A percentile compares a stretch with the other conserved stretches of the same genome.
These are phyloP conservation scores for Pseudofabraea citricarpa DNA, from an alignment of 2,329 filamentous ascomycete species.

Conservation along the genomic window DNA sequence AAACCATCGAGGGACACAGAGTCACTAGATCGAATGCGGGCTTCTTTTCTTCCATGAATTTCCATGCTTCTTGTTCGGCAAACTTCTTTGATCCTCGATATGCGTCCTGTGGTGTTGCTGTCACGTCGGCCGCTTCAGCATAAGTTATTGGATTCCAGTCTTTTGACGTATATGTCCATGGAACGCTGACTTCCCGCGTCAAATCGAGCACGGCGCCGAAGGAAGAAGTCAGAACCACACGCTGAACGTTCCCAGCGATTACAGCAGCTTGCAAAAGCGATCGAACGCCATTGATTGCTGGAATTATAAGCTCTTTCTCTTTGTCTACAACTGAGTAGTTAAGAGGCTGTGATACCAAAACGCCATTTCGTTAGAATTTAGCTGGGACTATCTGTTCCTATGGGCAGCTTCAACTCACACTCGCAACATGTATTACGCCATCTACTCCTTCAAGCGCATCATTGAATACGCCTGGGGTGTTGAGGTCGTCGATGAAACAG, in stretches of 20 bases:
- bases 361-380: slow-evolving; percentile 10
- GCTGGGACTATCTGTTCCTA: neutral
- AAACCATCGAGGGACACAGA: slow-evolving; percentile 55
- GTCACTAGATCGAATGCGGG: slow-evolving; percentile 54
- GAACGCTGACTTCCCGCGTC: slow-evolving; percentile 36
- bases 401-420: slow-evolving; percentile 20
- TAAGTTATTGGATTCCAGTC: slow-evolving; percentile 50
- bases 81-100: slow-evolving; percentile 49
- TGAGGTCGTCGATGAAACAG: slow-evolving; percentile 27
- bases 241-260: slow-evolving; percentile 20
- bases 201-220: slow-evolving; percentile 54
- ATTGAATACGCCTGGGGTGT: slow-evolving; percentile 27
- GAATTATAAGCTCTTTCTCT: slow-evolving; percentile 25
- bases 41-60: slow-evolving; percentile 45
- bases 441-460: slow-evolving; percentile 53
- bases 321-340: slow-evolving; percentile 24
- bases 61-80: slow-evolving; percentile 61
- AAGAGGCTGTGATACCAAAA: slow-evolving; percentile 19
- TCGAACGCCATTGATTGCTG: slow-evolving; percentile 24
- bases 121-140: slow-evolving; percentile 39
- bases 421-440: slow-evolving; percentile 66
- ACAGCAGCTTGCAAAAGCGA: slow-evolving; percentile 23
- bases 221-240: slow-evolving; percentile 52
- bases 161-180: slow-evolving; percentile 43
- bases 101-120: slow-evolving; percentile 24